Conservation (phyloP, 2,329 filamentous ascomycete genomes). For the Clonostachys chloroleuca region DNA sequence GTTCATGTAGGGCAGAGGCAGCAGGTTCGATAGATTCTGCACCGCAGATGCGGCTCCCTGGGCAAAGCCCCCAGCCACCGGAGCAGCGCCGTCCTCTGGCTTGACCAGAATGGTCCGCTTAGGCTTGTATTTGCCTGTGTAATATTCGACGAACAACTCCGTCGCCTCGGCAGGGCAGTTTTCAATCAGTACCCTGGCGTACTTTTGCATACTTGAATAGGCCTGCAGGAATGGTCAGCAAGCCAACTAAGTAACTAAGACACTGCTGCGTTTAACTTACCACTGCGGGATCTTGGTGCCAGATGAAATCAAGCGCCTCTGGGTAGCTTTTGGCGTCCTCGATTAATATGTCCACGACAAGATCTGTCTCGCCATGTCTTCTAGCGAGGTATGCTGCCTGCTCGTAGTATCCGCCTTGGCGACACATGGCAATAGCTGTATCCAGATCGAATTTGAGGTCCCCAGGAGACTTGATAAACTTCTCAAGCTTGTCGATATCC, state of each 20-base stretch:
- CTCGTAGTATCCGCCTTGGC: constrained; percentile 94
- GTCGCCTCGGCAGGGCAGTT: constrained; percentile 82
- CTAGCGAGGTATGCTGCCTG: constrained; percentile 94
- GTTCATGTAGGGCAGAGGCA: constrained; percentile 72
- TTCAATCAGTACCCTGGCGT: constrained; percentile 84
- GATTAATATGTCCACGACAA: constrained; percentile 93
- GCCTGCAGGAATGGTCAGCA: constrained; percentile 42
- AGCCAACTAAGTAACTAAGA: constrained; percentile 19
- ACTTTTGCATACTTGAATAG: constrained; percentile 90
- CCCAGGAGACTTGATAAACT: constrained; percentile 92
- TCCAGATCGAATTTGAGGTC: constrained; percentile 96
- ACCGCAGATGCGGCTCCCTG: constrained; percentile 69
- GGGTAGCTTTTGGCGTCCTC: constrained; percentile 90
- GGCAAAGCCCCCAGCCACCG: constrained; percentile 38
- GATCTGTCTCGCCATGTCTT: constrained; percentile 87
- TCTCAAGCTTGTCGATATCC: constrained; percentile 92
- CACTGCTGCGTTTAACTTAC: constrained; percentile 40
- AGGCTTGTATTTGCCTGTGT: constrained; percentile 78
- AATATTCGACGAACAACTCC: constrained; percentile 89
- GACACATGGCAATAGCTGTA: constrained; percentile 94
- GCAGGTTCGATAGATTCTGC: constrained; percentile 77
- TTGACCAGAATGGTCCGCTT: constrained; percentile 49
- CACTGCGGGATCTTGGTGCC: constrained; percentile 73
- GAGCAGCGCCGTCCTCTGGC: constrained; percentile 24
- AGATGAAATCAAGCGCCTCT: constrained; percentile 88